Percentiles rank a stretch among this genome's conserved stretches.
Conservation (phyloP, 805 yeast genomes). For the Pichia occidentalis region DNA sequence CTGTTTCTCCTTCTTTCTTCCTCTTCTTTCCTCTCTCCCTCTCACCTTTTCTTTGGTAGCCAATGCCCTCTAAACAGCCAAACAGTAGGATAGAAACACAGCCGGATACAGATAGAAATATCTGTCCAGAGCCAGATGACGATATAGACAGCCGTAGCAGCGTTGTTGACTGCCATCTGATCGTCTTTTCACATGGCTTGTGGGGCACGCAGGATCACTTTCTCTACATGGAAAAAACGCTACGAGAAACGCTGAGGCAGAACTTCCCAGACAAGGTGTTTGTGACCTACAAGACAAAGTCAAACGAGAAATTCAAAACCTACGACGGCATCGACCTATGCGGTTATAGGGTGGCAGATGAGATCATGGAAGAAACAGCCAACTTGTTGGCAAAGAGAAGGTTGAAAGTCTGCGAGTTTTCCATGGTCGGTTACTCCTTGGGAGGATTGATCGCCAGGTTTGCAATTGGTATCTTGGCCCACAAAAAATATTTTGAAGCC, state of each 20-base stretch:
- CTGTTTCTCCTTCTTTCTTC: no score
- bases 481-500: conserved; percentile 43
- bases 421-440: conserved; percentile 79
- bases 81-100: no score
- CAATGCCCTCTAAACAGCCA: no score
- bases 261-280: conserved; percentile 26
- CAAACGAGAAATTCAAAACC: conserved; percentile 69
- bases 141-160: no score
- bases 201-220: conserved; percentile 77
- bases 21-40: background rate
- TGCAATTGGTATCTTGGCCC: conserved; percentile 64
- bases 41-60: no score
- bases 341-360: conserved; percentile 68
- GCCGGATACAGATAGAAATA: no score
- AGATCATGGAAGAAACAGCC: conserved; percentile 42
- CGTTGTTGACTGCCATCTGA: conserved; percentile 48
- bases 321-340: conserved; percentile 86
- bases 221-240: conserved; percentile 42
- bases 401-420: conserved; percentile 52
- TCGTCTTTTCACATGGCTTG: conserved; percentile 52
- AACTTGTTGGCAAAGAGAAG: conserved; percentile 3
- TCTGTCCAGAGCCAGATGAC: no score
- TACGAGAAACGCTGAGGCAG: conserved; percentile 22
- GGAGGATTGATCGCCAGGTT: conserved; percentile 84
- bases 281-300: conserved; percentile 42